Evolutionary conservation across 116 monocot genomes (phyloP).

Genomic region (Thalassia testudinum): DNA sequence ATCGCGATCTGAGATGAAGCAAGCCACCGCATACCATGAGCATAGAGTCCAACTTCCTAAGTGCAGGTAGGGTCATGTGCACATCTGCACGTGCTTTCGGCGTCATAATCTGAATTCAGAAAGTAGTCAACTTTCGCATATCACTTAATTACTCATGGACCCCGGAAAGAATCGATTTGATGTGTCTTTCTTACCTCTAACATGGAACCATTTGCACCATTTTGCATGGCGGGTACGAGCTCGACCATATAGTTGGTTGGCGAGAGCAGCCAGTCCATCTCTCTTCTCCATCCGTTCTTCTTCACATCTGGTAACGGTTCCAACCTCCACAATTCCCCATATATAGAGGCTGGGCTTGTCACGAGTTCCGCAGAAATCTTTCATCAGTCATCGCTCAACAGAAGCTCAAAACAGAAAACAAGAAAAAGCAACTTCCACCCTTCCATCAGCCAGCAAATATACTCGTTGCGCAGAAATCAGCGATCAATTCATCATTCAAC

Average conservation of each 20-base stretch:
- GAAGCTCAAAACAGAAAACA: not conserved
- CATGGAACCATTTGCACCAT: constrained; percentile 49
- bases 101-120: constrained; percentile 72
- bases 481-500: no score
- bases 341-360: constrained; percentile 58
- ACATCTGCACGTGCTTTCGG: constrained; percentile 87
- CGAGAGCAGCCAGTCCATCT: constrained; percentile 95
- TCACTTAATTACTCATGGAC: no score
- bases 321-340: constrained; percentile 90
- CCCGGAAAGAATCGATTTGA: not conserved
- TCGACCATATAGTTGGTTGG: constrained; percentile 92
- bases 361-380: no score
- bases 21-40: constrained; percentile 56
- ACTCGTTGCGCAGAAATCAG: no score
- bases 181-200: constrained; percentile 40
- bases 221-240: constrained; percentile 87
- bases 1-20: no score
- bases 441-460: no score
- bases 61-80: constrained; percentile 71
- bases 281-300: constrained; percentile 71
- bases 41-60: constrained; percentile 87
- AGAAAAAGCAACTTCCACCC: not conserved
- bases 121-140: no score
- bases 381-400: no score
- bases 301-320: constrained; percentile 71